Evolutionary conservation across 768 basidiomycete species (phyloP).

Genomic region (Termitomyces sp.): DNA sequence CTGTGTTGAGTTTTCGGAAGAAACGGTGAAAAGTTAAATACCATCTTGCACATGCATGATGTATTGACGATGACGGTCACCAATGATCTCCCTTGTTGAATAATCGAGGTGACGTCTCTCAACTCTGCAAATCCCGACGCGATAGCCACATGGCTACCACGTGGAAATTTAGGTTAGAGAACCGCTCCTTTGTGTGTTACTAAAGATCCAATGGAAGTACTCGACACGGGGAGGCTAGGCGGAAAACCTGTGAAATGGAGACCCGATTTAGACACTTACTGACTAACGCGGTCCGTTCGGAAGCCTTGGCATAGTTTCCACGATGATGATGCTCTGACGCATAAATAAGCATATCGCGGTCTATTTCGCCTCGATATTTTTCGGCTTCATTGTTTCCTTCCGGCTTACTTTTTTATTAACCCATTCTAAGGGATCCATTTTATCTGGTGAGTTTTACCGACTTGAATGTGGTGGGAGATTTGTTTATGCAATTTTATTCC

Average conservation of each 20-base stretch:
- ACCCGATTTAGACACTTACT: constrained; percentile 15
- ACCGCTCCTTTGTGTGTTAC: not conserved
- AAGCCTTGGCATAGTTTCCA: constrained; percentile 38
- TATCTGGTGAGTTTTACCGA: constrained; percentile 9
- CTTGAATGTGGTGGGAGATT: not conserved
- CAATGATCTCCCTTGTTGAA: not conserved
- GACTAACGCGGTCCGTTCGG: constrained; percentile 35
- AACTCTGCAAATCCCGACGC: constrained; percentile 15
- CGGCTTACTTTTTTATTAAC: constrained; percentile 3
- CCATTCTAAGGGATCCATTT: not conserved
- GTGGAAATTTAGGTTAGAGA: constrained; percentile 22
- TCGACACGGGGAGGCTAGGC: constrained; percentile 9
- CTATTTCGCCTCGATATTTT: constrained; percentile 23
- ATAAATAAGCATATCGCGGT: constrained; percentile 31
- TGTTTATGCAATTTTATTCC: constrained; percentile 3
- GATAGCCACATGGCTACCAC: constrained; percentile 35
- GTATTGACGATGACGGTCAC: not conserved
- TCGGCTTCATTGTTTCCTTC: constrained; percentile 7
- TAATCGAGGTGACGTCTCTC: not conserved
- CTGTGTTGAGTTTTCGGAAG: not conserved
- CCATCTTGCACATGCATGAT: not conserved
- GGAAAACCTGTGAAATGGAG: constrained; percentile 10
- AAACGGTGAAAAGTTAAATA: not conserved
- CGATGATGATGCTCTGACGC: constrained; percentile 29
- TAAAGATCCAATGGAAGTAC: not conserved